A percentile compares a stretch with the other conserved stretches of the same genome.
These are phyloP conservation scores for Oligophagozyma castellii DNA, from an alignment of 1,139 yeast species.

Conservation along the genomic window DNA sequence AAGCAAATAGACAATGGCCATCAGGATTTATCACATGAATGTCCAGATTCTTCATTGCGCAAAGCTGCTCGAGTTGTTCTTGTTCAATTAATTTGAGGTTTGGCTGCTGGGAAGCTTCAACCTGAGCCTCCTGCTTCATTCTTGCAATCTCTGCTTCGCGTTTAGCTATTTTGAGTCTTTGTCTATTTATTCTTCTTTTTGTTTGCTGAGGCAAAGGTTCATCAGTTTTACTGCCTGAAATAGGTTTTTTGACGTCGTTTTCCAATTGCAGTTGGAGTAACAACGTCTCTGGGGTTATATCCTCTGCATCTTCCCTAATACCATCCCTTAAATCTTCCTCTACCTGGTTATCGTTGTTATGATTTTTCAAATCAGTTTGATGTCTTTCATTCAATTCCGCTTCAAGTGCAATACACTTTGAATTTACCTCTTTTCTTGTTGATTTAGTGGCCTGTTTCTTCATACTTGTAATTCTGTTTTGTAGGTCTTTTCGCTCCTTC, in stretches of 20 bases:
- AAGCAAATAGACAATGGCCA: constrained; percentile 87
- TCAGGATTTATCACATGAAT: constrained; percentile 71
- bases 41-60: constrained; percentile 33
- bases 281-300: constrained; percentile 49
- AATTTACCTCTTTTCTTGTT: constrained; percentile 44
- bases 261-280: constrained; percentile 40
- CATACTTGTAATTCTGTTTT: constrained; percentile 55
- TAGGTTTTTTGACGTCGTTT: constrained; percentile 12
- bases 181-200: constrained; percentile 48
- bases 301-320: constrained; percentile 27
- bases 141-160: constrained; percentile 57
- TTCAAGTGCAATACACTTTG: constrained; percentile 48
- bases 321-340: constrained; percentile 11
- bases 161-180: constrained; percentile 67
- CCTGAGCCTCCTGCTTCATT: constrained; percentile 51
- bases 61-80: constrained; percentile 43
- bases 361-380: constrained; percentile 31
- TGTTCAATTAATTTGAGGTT: constrained; percentile 61
- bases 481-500: constrained; percentile 53
- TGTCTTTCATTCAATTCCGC: constrained; percentile 41
- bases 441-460: constrained; percentile 78
- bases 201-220: constrained; percentile 20
- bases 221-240: constrained; percentile 11
- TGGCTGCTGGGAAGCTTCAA: constrained; percentile 53
- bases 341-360: constrained; percentile 4